Evolutionary conservation across 306 rosid genomes (phyloP).

Genomic region (Ormosia semicastrata): DNA sequence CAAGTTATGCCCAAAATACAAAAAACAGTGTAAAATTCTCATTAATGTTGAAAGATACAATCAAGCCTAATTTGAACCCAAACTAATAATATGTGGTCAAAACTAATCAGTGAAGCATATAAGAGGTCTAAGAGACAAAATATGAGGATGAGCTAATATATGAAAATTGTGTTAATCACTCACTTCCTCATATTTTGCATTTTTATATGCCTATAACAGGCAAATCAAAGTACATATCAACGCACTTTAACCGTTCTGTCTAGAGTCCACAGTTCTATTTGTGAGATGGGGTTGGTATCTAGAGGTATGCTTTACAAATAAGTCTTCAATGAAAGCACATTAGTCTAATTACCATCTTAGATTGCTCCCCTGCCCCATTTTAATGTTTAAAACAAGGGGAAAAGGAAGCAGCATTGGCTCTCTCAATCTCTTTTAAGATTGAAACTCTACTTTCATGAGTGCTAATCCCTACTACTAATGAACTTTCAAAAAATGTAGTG

Average conservation of each 20-base stretch:
- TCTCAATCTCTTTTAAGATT: slow-evolving; percentile 2
- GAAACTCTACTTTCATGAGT: not conserved
- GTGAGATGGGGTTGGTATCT: slow-evolving; percentile 52
- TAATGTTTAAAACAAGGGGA: not conserved
- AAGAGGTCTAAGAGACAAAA: no score
- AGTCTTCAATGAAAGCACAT: not conserved
- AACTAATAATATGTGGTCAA: no score
- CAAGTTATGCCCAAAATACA: no score
- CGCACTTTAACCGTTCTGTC: slow-evolving; percentile 65
- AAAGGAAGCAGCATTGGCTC: not conserved
- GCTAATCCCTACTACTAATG: not conserved
- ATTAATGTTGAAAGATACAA: no score
- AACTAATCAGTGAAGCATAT: no score
- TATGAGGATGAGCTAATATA: no score
- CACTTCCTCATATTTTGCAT: slow-evolving; percentile 3
- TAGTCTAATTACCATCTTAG: not conserved
- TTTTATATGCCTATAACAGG: slow-evolving; percentile 48
- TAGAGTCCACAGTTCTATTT: slow-evolving; percentile 56
- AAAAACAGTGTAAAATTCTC: no score
- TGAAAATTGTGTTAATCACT: no score
- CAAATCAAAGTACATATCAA: slow-evolving; percentile 69
- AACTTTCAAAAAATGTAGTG: not conserved
- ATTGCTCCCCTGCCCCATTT: not conserved
- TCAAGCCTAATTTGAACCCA: no score
- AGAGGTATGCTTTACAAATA: slow-evolving; percentile 46